phyloP scores from a whole-genome alignment of 805 yeast genomes.

The Zygosaccharomyces bisporus region DNA sequence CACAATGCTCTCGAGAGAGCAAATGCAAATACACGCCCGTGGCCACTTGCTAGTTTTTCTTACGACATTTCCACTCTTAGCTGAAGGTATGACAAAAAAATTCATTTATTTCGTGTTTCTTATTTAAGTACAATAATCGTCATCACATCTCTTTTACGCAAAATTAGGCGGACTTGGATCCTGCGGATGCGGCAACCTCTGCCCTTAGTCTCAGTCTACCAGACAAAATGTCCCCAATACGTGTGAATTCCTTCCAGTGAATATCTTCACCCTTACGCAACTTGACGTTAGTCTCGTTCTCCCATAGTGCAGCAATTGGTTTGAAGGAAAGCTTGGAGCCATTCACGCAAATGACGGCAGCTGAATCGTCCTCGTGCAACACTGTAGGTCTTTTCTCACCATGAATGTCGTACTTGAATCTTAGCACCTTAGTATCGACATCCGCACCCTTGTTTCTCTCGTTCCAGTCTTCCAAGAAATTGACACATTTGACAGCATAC shows the following conservation, averaged over 20 bases:
- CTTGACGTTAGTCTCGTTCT: slow-evolving; percentile 53
- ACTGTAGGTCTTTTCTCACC: slow-evolving; percentile 48
- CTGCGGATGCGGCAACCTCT: slow-evolving; percentile 29
- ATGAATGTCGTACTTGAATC: slow-evolving; percentile 46
- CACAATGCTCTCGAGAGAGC: no score
- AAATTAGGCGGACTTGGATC: slow-evolving; percentile 7
- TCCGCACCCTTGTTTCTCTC: slow-evolving; percentile 33
- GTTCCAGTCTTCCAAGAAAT: slow-evolving; percentile 72
- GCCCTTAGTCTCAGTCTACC: slow-evolving; percentile 58
- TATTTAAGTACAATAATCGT: slow-evolving; percentile 12
- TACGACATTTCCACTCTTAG: background rate
- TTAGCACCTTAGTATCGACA: slow-evolving; percentile 41
- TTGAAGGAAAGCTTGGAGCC: slow-evolving; percentile 62
- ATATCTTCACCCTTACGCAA: slow-evolving; percentile 63
- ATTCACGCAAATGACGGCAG: slow-evolving; percentile 67
- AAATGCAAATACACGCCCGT: no score
- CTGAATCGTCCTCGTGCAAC: slow-evolving; percentile 41
- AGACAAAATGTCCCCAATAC: slow-evolving; percentile 64
- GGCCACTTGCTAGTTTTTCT: no score
- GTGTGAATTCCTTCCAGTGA: slow-evolving; percentile 64
- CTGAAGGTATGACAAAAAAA: background rate
- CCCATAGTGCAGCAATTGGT: slow-evolving; percentile 54
- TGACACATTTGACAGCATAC: slow-evolving; percentile 83
- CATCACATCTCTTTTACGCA: slow-evolving; percentile 11
- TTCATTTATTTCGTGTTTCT: slow-evolving; percentile 8